Percentiles rank a stretch among this genome's conserved stretches.
Evolutionary conservation across 1,284 basidiomycete genomes (phyloP).

Genomic region (Cystobasidiaceae sp.): DNA sequence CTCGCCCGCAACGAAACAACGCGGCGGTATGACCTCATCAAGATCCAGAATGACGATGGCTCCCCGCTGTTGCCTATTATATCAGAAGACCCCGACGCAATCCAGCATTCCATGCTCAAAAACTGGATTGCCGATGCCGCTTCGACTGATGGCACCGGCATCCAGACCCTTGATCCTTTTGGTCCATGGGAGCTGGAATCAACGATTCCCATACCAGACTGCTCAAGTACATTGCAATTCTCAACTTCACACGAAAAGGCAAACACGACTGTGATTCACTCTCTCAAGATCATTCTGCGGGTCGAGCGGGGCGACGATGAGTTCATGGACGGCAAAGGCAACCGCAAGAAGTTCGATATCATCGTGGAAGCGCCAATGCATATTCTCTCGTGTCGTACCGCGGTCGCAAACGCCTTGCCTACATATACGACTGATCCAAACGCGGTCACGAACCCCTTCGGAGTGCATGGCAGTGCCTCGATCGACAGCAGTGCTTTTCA

Average conservation of each 20-base stretch:
- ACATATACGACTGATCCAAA: slow-evolving; percentile 8
- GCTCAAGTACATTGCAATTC: slow-evolving; percentile 58
- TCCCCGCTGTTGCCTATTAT: slow-evolving; percentile 63
- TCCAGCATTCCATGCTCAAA: slow-evolving; percentile 36
- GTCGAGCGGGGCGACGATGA: slow-evolving; percentile 73
- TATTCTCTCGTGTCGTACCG: slow-evolving; percentile 55
- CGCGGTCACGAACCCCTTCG: not conserved
- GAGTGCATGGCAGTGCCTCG: not conserved
- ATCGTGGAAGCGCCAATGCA: slow-evolving; percentile 77
- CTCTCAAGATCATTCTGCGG: slow-evolving; percentile 74
- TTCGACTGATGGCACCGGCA: slow-evolving; percentile 36
- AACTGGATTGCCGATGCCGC: slow-evolving; percentile 41
- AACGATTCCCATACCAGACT: slow-evolving; percentile 50
- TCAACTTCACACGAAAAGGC: slow-evolving; percentile 76
- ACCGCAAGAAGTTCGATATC: slow-evolving; percentile 55
- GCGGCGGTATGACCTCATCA: slow-evolving; percentile 62
- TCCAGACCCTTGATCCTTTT: slow-evolving; percentile 49
- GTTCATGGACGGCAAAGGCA: slow-evolving; percentile 62
- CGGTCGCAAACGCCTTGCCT: not conserved
- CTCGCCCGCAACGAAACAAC: slow-evolving; percentile 69
- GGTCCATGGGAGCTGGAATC: slow-evolving; percentile 56
- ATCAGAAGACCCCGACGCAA: slow-evolving; percentile 48
- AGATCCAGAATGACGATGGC: slow-evolving; percentile 57
- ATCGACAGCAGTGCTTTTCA: slow-evolving; percentile 21
- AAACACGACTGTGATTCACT: slow-evolving; percentile 72